Evolutionary conservation across 2,329 filamentous ascomycete genomes (phyloP).

Genomic region (Phyllosticta paracitricarpa): DNA sequence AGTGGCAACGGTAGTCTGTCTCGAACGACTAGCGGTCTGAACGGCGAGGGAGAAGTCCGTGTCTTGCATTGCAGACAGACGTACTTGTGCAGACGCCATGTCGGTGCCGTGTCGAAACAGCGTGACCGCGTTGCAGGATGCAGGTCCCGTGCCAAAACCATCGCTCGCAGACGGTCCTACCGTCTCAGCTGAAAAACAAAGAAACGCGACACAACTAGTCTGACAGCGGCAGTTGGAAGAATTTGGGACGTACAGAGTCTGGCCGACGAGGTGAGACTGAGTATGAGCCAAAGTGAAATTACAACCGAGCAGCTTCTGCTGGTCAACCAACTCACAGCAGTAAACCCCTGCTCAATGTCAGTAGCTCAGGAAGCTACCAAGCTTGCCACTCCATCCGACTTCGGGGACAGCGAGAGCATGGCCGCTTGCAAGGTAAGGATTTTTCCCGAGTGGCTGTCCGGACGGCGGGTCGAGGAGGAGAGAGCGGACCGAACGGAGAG

Average conservation of each 20-base stretch:
- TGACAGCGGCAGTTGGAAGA: background rate
- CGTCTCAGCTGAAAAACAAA: background rate
- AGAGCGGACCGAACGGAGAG: background rate
- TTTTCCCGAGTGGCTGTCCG: background rate
- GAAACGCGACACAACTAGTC: background rate
- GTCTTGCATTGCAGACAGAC: background rate
- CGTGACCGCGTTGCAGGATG: background rate
- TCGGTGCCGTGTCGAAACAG: background rate
- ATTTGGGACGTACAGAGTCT: background rate
- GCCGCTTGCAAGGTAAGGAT: background rate
- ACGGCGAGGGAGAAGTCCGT: background rate
- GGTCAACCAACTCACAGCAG: background rate
- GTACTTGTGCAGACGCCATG: background rate
- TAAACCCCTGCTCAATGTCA: background rate
- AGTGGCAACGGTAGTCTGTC: background rate
- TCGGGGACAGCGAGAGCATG: background rate
- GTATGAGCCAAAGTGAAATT: background rate
- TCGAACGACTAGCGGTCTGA: background rate
- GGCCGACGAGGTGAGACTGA: background rate
- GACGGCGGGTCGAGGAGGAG: background rate
- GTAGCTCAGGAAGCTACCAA: background rate
- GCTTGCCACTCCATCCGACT: background rate
- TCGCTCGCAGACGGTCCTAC: background rate
- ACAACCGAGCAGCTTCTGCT: background rate
- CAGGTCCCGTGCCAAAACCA: background rate